phyloP scores from a whole-genome alignment of 2,329 filamentous ascomycete species.

The Didymella arachidicola region DNA sequence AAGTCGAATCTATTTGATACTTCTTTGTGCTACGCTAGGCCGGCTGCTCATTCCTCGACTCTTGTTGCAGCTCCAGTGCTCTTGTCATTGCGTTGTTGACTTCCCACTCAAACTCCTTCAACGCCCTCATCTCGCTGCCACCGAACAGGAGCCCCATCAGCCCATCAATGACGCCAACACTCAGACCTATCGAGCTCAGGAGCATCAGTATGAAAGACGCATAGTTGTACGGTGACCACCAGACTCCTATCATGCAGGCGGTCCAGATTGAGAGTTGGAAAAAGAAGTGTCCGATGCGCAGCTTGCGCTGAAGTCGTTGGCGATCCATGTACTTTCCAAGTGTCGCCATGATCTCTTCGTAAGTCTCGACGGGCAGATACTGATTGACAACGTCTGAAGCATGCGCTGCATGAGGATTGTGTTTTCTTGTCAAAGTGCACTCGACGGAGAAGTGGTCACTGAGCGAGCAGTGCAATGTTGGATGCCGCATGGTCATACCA shows the following conservation, averaged over 20 bases:
- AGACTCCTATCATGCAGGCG: slow-evolving; percentile 80
- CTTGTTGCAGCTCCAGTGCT: slow-evolving; percentile 28
- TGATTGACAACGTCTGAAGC: slow-evolving; percentile 31
- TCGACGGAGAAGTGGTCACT: slow-evolving; percentile 96
- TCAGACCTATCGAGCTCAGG: slow-evolving; percentile 77
- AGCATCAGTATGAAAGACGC: slow-evolving; percentile 83
- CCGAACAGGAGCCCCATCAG: slow-evolving; percentile 89
- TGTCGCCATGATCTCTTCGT: slow-evolving; percentile 77
- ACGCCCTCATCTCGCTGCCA: slow-evolving; percentile 78
- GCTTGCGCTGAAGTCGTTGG: slow-evolving; percentile 74
- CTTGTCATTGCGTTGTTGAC: slow-evolving; percentile 57
- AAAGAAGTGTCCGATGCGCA: slow-evolving; percentile 78
- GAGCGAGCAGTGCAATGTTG: slow-evolving; percentile 80
- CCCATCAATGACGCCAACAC: slow-evolving; percentile 80
- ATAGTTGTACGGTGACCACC: slow-evolving; percentile 81
- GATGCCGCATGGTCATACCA: slow-evolving; percentile 82
- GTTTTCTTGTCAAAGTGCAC: slow-evolving; percentile 66
- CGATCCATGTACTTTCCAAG: slow-evolving; percentile 73
- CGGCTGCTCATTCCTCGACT: neutral
- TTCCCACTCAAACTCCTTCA: slow-evolving; percentile 95
- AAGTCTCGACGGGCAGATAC: slow-evolving; percentile 60
- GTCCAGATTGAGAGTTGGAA: slow-evolving; percentile 71
- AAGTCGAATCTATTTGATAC: neutral
- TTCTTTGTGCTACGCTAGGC: neutral
- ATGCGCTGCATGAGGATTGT: slow-evolving; percentile 19